A percentile compares a stretch with the other conserved stretches of the same genome.
Conservation (phyloP, 352 stramenopile genomes). For the Phytophthora pisi region DNA sequence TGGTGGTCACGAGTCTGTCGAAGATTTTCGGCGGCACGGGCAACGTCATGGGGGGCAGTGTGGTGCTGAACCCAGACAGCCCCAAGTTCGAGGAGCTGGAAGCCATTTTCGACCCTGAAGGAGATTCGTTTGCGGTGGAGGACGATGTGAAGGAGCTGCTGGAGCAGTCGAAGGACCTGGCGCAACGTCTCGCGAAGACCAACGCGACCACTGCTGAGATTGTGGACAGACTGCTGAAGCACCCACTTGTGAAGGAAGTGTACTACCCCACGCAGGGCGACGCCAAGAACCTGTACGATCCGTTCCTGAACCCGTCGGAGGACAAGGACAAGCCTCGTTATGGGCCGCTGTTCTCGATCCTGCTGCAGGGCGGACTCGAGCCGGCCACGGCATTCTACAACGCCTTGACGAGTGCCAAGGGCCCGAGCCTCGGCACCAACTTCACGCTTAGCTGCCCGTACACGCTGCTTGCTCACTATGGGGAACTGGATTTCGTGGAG, state of each 20-base stretch:
- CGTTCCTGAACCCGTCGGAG: constrained; percentile 44
- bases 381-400: constrained; percentile 90
- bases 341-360: constrained; percentile 89
- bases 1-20: constrained; percentile 92
- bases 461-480: constrained; percentile 92
- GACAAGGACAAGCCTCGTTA: constrained; percentile 52
- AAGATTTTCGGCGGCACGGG: constrained; percentile 94
- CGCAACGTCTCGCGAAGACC: constrained; percentile 68
- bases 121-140: constrained; percentile 68
- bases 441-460: constrained; percentile 95
- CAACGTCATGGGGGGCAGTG: constrained; percentile 92
- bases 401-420: constrained; percentile 80
- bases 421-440: constrained; percentile 92
- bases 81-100: constrained; percentile 51
- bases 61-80: constrained; percentile 86
- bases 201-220: constrained; percentile 85
- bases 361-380: constrained; percentile 77
- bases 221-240: constrained; percentile 64
- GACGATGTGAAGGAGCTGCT: constrained; percentile 62
- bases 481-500: constrained; percentile 92
- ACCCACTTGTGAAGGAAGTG: constrained; percentile 83
- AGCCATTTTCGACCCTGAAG: constrained; percentile 34
- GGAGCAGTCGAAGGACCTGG: constrained; percentile 67
- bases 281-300: constrained; percentile 66
- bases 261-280: constrained; percentile 82